phyloP scores from a whole-genome alignment of 1,284 basidiomycete species.

The Ceratobasidium sp. region DNA sequence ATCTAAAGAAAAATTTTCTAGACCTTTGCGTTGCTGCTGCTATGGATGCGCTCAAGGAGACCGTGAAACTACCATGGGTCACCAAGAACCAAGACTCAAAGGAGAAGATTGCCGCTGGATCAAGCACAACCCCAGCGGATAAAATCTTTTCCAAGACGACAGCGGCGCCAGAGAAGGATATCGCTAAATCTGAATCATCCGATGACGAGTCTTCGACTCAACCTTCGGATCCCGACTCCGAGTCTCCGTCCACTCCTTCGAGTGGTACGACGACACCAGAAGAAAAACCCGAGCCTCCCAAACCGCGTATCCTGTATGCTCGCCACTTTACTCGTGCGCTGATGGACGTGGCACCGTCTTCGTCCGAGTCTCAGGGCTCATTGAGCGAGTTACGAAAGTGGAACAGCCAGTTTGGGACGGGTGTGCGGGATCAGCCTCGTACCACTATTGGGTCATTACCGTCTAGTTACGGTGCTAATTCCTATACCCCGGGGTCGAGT shows the following conservation, averaged over 20 bases:
- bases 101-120: too few relatives aligned
- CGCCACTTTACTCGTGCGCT: constrained; percentile 82
- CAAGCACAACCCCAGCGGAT: too few relatives aligned
- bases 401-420: constrained; percentile 90
- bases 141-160: too few relatives aligned
- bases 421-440: constrained; percentile 3
- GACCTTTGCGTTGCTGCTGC: constrained; percentile 92
- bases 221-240: background rate
- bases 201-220: background rate
- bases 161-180: background rate
- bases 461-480: background rate
- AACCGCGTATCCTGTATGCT: constrained; percentile 57
- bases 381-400: constrained; percentile 84
- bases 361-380: constrained; percentile 79
- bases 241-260: background rate
- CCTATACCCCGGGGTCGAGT: background rate
- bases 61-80: constrained; percentile 76
- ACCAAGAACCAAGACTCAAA: too few relatives aligned
- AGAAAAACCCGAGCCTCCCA: constrained; percentile 38
- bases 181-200: background rate
- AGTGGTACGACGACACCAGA: constrained; percentile 37
- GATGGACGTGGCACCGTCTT: constrained; percentile 85
- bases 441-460: background rate
- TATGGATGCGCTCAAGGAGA: constrained; percentile 86
- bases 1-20: constrained; percentile 36